Evolutionary conservation across 225 moss, liverwort and hornwort species (phyloP).

Genomic region (Physcomitrellopsis africana): DNA sequence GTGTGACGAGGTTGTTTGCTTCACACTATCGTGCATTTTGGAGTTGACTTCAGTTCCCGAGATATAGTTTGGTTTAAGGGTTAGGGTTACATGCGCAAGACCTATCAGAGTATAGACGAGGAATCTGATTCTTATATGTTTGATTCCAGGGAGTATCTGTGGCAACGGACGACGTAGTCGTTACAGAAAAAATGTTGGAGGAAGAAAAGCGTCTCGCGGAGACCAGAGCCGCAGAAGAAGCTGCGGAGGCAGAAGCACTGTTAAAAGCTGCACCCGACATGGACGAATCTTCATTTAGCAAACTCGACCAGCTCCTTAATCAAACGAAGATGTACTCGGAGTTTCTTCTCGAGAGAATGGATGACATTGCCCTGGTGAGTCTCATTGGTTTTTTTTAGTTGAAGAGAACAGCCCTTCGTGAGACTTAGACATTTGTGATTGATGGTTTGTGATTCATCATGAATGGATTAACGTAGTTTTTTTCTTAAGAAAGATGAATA

Average conservation of each 20-base stretch:
- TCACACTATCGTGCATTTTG: background rate
- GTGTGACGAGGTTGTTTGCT: constrained; percentile 43
- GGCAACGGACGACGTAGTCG: constrained; percentile 39
- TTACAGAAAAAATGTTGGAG: constrained; percentile 67
- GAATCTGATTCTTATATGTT: constrained; percentile 16
- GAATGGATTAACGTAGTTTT: too few species aligned
- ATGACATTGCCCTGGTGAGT: constrained; percentile 68
- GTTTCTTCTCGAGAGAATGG: constrained; percentile 94
- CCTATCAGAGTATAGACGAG: background rate
- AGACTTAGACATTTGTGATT: too few species aligned
- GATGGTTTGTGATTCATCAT: too few species aligned
- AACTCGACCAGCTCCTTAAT: constrained; percentile 78
- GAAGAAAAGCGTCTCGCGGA: constrained; percentile 67
- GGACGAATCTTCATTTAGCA: constrained; percentile 59
- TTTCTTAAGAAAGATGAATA: too few species aligned
- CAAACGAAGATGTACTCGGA: constrained; percentile 89
- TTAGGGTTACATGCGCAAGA: background rate
- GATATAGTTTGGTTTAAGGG: too few species aligned
- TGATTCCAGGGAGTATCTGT: constrained; percentile 41
- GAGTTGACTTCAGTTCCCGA: background rate
- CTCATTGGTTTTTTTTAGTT: background rate
- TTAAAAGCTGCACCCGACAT: constrained; percentile 34
- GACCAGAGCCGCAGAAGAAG: constrained; percentile 43
- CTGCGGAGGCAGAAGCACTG: constrained; percentile 41
- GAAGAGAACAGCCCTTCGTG: background rate